These are phyloP conservation scores for Drechslerella coelobrocha DNA, from an alignment of 2,329 filamentous ascomycete species.

Conservation along the genomic window DNA sequence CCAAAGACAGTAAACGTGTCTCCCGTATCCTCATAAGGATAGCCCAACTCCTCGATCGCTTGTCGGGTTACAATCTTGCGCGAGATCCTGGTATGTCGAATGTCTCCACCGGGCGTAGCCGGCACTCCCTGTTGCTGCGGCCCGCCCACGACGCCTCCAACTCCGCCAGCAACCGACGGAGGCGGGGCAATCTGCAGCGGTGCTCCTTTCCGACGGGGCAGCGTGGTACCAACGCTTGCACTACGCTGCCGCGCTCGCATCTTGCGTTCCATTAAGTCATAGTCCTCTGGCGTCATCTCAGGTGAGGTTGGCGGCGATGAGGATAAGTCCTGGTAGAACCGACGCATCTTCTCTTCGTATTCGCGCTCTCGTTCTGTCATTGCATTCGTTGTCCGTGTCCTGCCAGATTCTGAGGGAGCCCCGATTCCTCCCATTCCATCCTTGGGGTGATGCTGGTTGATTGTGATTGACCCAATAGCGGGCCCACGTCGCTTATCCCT, in stretches of 20 bases:
- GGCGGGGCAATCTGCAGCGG: slow-evolving; percentile 43
- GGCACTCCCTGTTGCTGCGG: neutral
- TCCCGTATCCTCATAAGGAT: slow-evolving; percentile 84
- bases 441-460: slow-evolving; percentile 30
- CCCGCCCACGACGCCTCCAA: neutral
- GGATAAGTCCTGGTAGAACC: slow-evolving; percentile 28
- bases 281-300: slow-evolving; percentile 26
- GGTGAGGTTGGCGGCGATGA: slow-evolving; percentile 41
- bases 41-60: slow-evolving; percentile 81
- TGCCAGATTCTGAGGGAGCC: slow-evolving; percentile 26
- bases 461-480: slow-evolving; percentile 44
- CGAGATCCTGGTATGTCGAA: slow-evolving; percentile 76
- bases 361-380: slow-evolving; percentile 31
- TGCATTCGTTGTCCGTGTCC: slow-evolving; percentile 21
- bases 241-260: slow-evolving; percentile 27
- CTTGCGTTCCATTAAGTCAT: slow-evolving; percentile 26
- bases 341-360: slow-evolving; percentile 44
- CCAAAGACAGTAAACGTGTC: slow-evolving; percentile 47
- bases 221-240: slow-evolving; percentile 36
- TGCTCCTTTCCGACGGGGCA: slow-evolving; percentile 24
- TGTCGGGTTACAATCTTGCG: slow-evolving; percentile 86
- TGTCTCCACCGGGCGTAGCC: slow-evolving; percentile 29
- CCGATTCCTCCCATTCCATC: slow-evolving; percentile 15
- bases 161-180: slow-evolving; percentile 2
- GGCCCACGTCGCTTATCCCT: slow-evolving; percentile 34